Conservation (phyloP, 495 filamentous ascomycete species). For the Pseudomonodictys pantanalensis region DNA sequence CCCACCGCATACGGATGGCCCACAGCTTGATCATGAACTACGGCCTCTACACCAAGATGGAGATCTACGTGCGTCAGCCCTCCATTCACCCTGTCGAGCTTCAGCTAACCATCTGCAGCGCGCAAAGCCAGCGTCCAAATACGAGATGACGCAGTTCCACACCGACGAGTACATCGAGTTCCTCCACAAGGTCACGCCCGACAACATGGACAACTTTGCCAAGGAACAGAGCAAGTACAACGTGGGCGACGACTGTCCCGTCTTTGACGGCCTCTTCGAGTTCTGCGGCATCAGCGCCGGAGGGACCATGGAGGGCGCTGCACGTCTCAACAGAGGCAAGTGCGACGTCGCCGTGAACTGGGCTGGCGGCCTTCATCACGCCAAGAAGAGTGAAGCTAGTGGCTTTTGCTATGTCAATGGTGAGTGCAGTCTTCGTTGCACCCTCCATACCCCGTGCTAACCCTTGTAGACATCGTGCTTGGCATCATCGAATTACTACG, state of each 20-base stretch:
- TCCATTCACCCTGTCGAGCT: not conserved
- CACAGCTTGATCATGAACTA: slow-evolving; percentile 99
- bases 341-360: slow-evolving; percentile 98
- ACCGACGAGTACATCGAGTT: slow-evolving; percentile 99
- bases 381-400: slow-evolving; percentile 93
- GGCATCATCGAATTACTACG: slow-evolving; percentile 94
- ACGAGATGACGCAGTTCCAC: slow-evolving; percentile 99
- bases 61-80: slow-evolving; percentile 79
- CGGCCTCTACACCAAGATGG: slow-evolving; percentile 96
- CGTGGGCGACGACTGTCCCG: slow-evolving; percentile 95
- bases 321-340: slow-evolving; percentile 84
- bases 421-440: slow-evolving; percentile 41
- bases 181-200: slow-evolving; percentile 89
- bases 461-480: slow-evolving; percentile 78
- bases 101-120: slow-evolving; percentile 55
- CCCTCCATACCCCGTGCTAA: not conserved
- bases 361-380: slow-evolving; percentile 96
- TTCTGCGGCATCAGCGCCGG: slow-evolving; percentile 98
- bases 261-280: slow-evolving; percentile 96
- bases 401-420: slow-evolving; percentile 99
- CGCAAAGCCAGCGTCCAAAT: slow-evolving; percentile 91
- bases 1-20: slow-evolving; percentile 93
- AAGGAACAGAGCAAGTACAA: slow-evolving; percentile 97
- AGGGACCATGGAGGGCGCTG: slow-evolving; percentile 95
- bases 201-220: slow-evolving; percentile 93